These are phyloP conservation scores for Eucalyptus fibrosa DNA, from an alignment of 345 rosid genomes.

Conservation along the genomic window DNA sequence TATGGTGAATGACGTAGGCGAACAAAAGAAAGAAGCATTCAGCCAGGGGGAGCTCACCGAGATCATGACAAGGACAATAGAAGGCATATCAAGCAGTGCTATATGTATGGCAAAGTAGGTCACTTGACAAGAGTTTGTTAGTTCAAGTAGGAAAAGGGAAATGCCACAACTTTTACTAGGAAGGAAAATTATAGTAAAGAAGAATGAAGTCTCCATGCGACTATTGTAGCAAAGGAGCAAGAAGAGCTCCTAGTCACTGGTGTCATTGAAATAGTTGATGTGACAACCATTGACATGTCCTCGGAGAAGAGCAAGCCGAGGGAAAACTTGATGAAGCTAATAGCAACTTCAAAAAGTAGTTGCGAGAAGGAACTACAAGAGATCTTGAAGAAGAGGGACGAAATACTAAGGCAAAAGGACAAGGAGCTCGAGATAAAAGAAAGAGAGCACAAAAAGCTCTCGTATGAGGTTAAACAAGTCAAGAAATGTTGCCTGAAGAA, in stretches of 20 bases:
- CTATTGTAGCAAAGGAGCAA: background rate
- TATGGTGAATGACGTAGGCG: too few relatives aligned
- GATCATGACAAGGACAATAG: too few relatives aligned
- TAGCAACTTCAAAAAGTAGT: background rate
- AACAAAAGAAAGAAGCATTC: too few relatives aligned
- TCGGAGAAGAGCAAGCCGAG: slow-evolving; percentile 17
- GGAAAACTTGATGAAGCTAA: slow-evolving; percentile 1
- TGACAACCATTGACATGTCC: background rate
- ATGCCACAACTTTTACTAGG: background rate
- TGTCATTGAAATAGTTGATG: background rate
- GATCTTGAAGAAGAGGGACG: slow-evolving; percentile 61
- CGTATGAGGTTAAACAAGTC: slow-evolving; percentile 19
- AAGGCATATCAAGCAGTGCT: too few relatives aligned
- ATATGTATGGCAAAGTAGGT: background rate
- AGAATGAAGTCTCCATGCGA: background rate
- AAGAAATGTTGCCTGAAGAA: slow-evolving; percentile 38
- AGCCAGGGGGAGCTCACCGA: too few relatives aligned
- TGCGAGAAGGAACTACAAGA: slow-evolving; percentile 49
- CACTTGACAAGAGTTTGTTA: background rate
- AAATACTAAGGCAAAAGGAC: slow-evolving; percentile 49
- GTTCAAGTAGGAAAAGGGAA: background rate
- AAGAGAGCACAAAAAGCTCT: slow-evolving; percentile 56
- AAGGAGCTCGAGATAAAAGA: slow-evolving; percentile 51
- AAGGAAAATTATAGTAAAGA: background rate
- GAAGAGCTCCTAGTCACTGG: background rate